Base-by-base conservation (phyloP, 2,329 filamentous ascomycete genomes). In the Penicillium brasilianum region DNA sequence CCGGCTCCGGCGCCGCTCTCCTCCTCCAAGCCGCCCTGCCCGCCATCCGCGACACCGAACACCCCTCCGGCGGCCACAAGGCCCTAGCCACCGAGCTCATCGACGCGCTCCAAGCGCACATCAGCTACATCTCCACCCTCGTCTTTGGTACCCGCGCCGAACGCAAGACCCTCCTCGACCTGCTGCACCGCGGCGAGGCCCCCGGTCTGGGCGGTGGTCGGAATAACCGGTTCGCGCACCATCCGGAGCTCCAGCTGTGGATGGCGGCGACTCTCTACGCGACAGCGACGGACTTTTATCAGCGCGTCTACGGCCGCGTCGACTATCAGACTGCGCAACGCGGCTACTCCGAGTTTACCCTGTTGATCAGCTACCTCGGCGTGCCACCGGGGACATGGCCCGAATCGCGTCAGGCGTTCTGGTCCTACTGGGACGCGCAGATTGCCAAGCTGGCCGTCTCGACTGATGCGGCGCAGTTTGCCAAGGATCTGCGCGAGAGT, bases 391-490 rank as follows among this genome's bases (percentile, higher is more conserved):
- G 69, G 1, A 64, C 64, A 6, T 76, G 74, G 74, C 75, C 75
- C 2, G 58, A 68, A 6, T 66, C 70, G 7, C 72, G 74, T 7
- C 64, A 68, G 43, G 70, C 65, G 0, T 77, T 77, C 52, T 77
- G 75, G 75, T 65, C 58, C n/a, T 77, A 74, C 61, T 77, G 75
- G 75, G 74, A 76, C 32, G 67, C 71, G 9, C 71, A 72, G 59
- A 61, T 77, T 20, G 60, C 66, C 16, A 60, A 65, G 30, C 50
- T 76, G 53, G 65, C 61, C 4, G 74, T 76, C 5, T 72, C 72
- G 0, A 61, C 62, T 0, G 68, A 74, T 36, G 72, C 72, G 11
- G 71, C 72, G 14, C 60, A 64, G 9, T 71, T 76, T 25, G 74
- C 72, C 0, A 63, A 71, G 56, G 71, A 73, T 11, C 63, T 77